Percentiles rank a stretch among this genome's conserved stretches.
Evolutionary conservation across 1,139 yeast genomes (phyloP).

Genomic region (Kodamaea sp.): DNA sequence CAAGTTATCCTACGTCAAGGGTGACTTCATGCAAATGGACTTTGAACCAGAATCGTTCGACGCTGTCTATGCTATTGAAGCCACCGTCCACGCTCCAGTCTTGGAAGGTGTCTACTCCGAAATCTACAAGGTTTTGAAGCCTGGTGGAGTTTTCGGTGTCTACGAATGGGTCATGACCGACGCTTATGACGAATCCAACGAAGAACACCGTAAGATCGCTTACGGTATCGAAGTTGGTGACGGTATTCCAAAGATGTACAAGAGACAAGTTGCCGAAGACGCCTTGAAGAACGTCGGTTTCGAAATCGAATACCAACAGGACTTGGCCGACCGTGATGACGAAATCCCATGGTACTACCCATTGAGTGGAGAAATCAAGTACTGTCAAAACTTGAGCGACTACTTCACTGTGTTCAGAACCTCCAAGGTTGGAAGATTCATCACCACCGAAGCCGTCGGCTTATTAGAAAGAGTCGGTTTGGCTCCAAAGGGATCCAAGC

Average conservation of each 20-base stretch:
- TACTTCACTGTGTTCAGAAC: conserved; percentile 87
- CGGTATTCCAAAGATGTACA: conserved; percentile 97
- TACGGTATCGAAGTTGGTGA: conserved; percentile 98
- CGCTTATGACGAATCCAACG: conserved; percentile 80
- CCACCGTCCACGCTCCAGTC: conserved; percentile 97
- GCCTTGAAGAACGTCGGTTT: conserved; percentile 91
- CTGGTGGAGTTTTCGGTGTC: conserved; percentile 97
- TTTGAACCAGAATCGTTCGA: conserved; percentile 87
- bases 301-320: conserved; percentile 70
- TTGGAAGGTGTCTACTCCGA: conserved; percentile 95
- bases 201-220: conserved; percentile 90
- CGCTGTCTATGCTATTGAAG: conserved; percentile 98
- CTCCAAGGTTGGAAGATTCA: conserved; percentile 77
- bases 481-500: conserved; percentile 91
- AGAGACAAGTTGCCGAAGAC: conserved; percentile 77
- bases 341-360: conserved; percentile 98
- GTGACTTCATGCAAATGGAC: conserved; percentile 99
- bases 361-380: conserved; percentile 88
- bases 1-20: conserved; percentile 86
- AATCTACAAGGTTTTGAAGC: conserved; percentile 93
- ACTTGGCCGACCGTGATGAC: conserved; percentile 81
- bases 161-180: conserved; percentile 99
- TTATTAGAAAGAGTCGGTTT: conserved; percentile 78
- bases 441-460: conserved; percentile 82
- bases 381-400: conserved; percentile 78